Base-by-base conservation (phyloP, 1,139 yeast genomes). In the Blastobotrys petasosporus region DNA sequence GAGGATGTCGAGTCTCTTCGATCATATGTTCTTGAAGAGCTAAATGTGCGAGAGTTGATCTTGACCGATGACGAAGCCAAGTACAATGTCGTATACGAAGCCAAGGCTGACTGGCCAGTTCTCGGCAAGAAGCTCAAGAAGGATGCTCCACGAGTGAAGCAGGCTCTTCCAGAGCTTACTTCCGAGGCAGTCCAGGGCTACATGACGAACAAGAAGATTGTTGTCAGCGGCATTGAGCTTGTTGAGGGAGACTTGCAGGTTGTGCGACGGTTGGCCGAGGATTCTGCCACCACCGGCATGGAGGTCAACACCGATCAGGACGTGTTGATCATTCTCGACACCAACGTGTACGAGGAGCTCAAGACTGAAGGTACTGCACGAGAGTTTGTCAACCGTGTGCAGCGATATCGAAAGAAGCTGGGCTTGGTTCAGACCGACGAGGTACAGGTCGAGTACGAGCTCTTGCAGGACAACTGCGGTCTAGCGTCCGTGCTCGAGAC, bases 81-180 rank as follows among this genome's bases (percentile, higher is more conserved):
- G 62, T 90, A 88, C 62, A 94, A 92, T 59, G 97, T 94, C 52
- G 85, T 83, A 63, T 92, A 90, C 73, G 79, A 78, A 52, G 97
- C 92, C 41, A 94, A 85, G 65, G 98, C 98, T 40, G 99, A 94
- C 71, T 94, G 99, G 99, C 95, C 97, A 45, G 87, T 88, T 13
- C 77, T 94, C 57, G 99, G 99, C 71, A 92, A 92, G 77, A 92
- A 92, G 69, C 79, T 94, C 67, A 90, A 90, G 79, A 82, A 82
- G 65, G 97, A 90, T 61, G 94, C 86, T 54, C 87, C 85, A 72
- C 84, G 79, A 66, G 98, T 94, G 51, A 92, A 92, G 76, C 94
- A 83, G 62, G 97, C 94, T 23, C 76, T 94, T 58, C 97, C 97
- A 54, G 65, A 65, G 15, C 78, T 94, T 45, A 68, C 92, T 29